A percentile compares a stretch with the other conserved stretches of the same genome.
These are phyloP conservation scores for Dioscorea alata DNA, from an alignment of 106 monocot species.

Conservation along the genomic window DNA sequence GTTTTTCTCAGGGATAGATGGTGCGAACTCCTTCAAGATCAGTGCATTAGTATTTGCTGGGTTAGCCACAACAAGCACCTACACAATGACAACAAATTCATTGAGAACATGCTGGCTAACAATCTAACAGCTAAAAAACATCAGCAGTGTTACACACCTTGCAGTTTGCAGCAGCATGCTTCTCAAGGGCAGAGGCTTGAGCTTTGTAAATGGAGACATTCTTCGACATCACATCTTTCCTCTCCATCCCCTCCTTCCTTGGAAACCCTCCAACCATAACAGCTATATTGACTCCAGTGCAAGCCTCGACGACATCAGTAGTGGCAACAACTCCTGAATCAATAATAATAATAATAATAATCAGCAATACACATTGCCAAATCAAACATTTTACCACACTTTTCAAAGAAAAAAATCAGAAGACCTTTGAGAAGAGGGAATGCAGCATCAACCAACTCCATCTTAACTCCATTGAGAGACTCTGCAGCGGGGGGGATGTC, in stretches of 20 bases:
- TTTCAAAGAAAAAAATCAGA: background rate
- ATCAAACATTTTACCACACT: background rate
- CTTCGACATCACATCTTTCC: slow-evolving; percentile 91
- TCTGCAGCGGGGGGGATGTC: slow-evolving; percentile 42
- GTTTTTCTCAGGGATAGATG: slow-evolving; percentile 73
- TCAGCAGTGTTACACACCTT: slow-evolving; percentile 30
- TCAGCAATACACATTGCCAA: background rate
- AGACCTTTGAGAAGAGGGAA: slow-evolving; percentile 9
- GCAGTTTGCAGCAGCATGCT: slow-evolving; percentile 80
- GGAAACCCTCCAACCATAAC: slow-evolving; percentile 91
- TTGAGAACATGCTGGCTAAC: background rate
- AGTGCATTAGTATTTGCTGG: slow-evolving; percentile 85
- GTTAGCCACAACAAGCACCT: slow-evolving; percentile 83
- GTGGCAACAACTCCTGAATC: slow-evolving; percentile 68
- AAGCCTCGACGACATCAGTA: slow-evolving; percentile 75
- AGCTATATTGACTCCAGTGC: slow-evolving; percentile 65
- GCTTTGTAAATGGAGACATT: slow-evolving; percentile 90
- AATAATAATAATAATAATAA: background rate
- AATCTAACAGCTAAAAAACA: background rate
- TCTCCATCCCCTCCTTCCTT: slow-evolving; percentile 86
- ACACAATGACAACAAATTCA: slow-evolving; percentile 3
- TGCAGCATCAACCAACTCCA: slow-evolving; percentile 11
- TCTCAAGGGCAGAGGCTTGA: slow-evolving; percentile 76
- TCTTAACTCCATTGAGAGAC: slow-evolving; percentile 10
- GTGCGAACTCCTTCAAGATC: slow-evolving; percentile 80